Evolutionary conservation across 2,329 filamentous ascomycete species (phyloP), one percentile per base, ranked within the genome.

Genomic region (Lizonia empirigonia): DNA sequence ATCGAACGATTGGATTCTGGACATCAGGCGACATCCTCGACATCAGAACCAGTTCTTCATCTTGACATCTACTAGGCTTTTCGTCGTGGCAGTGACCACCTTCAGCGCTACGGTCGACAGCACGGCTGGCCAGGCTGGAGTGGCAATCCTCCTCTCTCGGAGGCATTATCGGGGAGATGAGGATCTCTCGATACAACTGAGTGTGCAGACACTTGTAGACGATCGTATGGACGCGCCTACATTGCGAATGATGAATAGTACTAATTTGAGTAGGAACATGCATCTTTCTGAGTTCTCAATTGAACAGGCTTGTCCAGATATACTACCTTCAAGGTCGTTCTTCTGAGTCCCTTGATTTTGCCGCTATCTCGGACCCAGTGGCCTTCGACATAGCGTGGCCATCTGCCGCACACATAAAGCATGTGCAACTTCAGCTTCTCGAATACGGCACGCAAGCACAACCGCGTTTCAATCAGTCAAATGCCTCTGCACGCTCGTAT

Each of bases 31-130:
- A 7, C 82, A 81, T 50, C 77, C 78, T 1, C 62, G 69, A 2
- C 73, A 79, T 44, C 71, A 75, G 5, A 73, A 76, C 20, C 78
- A 82, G n/a, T 61, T 85, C 1, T 82, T 85, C 49, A 72, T 89
- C 8, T 71, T 89, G 35, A 89, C 85, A 1, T 79, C 77, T 10
- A 75, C 74, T 0, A 74, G 74, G 22, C 47, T 88, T 0, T 72
- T 80, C 26, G 77, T 82, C 73, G 58, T 84, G n/a, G 73, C 78
- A 38, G 62, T 82, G 15, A 65, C 56, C 7, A 59, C 64, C 18
- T 49, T 70, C 16, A 65, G 67, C 27, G 61, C 69, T 30, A 53
- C 44, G 19, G 36, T 48, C 16, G 61, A 59, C 38, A 47, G 53
- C 22, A 65, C 30, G 32, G 23, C 50, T 16, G 33, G 53, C 3